Evolutionary conservation across 768 basidiomycete genomes (phyloP).

Genomic region (Boletus fagicola): DNA sequence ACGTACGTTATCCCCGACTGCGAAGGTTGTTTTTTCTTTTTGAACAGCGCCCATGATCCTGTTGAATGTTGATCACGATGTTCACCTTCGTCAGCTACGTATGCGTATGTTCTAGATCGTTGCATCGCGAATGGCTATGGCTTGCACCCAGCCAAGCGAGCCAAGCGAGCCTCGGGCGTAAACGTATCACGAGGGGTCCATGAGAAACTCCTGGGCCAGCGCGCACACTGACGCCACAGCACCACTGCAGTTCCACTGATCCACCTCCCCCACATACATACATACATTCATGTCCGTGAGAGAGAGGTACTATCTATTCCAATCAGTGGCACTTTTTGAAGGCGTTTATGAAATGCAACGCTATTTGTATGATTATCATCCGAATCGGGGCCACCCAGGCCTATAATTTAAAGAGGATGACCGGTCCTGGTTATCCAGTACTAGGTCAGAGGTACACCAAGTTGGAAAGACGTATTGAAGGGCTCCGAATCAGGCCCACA

Average conservation of each 20-base stretch:
- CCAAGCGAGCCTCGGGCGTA: neutral
- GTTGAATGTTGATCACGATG: no score
- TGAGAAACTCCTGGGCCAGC: no score
- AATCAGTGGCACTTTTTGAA: slow-evolving; percentile 6
- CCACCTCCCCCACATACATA: neutral
- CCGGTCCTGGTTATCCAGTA: neutral
- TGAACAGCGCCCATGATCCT: neutral
- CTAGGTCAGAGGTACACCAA: neutral
- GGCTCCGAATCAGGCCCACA: neutral
- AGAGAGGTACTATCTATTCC: slow-evolving; percentile 6
- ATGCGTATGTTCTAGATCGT: neutral
- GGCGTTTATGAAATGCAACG: neutral
- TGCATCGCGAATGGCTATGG: neutral
- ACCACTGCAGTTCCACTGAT: neutral
- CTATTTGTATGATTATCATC: neutral
- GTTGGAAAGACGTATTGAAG: neutral
- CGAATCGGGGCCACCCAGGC: neutral
- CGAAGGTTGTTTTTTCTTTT: neutral
- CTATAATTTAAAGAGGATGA: neutral
- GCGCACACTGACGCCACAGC: neutral
- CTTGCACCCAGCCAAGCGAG: neutral
- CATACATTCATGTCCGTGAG: neutral
- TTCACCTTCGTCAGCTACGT: neutral
- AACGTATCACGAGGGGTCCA: neutral
- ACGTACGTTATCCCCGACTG: neutral